phyloP scores from a whole-genome alignment of 768 basidiomycete genomes.

The Trametes maxima region DNA sequence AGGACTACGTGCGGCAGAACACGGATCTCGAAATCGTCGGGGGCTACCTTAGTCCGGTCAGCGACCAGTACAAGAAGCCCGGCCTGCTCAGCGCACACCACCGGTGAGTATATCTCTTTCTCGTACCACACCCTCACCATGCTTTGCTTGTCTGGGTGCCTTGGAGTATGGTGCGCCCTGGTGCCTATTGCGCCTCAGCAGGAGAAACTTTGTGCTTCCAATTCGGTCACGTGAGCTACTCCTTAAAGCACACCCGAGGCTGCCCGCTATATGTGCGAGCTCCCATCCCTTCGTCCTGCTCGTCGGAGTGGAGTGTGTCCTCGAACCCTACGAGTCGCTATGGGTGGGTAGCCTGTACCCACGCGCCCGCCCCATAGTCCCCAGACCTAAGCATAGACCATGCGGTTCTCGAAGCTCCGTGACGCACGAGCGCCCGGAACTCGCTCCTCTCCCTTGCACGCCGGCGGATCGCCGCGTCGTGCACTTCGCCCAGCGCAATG shows the following conservation, averaged over 20 bases:
- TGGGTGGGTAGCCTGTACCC: too few relatives aligned
- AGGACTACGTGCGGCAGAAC: conserved; percentile 91
- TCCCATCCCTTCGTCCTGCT: background rate
- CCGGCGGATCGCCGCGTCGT: too few relatives aligned
- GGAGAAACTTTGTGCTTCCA: background rate
- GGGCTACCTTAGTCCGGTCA: conserved; percentile 95
- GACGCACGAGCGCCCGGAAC: background rate
- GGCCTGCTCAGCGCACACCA: conserved; percentile 87
- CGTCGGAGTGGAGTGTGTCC: background rate
- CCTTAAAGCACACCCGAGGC: background rate
- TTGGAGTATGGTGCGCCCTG: background rate
- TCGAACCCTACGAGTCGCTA: too few relatives aligned
- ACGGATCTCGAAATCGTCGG: conserved; percentile 93
- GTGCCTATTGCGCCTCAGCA: background rate
- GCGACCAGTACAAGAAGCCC: conserved; percentile 95
- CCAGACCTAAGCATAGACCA: background rate
- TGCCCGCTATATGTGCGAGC: background rate
- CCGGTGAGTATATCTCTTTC: conserved; percentile 59
- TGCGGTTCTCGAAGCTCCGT: background rate
- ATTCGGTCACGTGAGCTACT: conserved; percentile 10
- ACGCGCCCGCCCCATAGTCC: too few relatives aligned
- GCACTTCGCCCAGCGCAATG: too few relatives aligned
- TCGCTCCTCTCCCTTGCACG: too few relatives aligned
- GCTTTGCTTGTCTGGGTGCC: background rate
- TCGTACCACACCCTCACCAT: background rate